A percentile compares a stretch with the other conserved stretches of the same genome.
Conservation (phyloP, 2,329 filamentous ascomycete species). For the Colletotrichum agaves region DNA sequence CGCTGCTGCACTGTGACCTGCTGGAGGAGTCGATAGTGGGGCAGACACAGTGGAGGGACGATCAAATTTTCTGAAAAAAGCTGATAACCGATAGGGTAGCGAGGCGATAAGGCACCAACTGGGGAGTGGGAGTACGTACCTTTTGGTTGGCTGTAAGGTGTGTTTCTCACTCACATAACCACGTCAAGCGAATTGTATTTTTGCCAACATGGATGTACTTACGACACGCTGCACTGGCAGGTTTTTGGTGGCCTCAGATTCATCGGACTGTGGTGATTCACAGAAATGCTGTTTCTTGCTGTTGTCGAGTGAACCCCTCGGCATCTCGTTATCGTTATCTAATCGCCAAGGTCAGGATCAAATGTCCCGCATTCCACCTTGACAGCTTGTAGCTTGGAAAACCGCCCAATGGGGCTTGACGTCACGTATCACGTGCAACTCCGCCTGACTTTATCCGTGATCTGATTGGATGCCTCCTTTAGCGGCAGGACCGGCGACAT, state of each 20-base stretch:
- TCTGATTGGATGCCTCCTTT: not conserved
- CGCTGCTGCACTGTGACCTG: not conserved
- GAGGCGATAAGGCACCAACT: slow-evolving; percentile 34
- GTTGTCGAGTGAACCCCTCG: slow-evolving; percentile 6
- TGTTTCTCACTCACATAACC: not conserved
- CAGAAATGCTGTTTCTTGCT: not conserved
- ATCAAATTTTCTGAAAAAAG: slow-evolving; percentile 35
- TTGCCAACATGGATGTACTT: not conserved
- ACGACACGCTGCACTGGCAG: not conserved
- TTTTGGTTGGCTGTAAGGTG: not conserved
- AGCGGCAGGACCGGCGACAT: not conserved
- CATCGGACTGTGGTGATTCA: not conserved
- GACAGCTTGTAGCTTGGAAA: not conserved
- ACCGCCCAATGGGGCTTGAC: slow-evolving; percentile 32
- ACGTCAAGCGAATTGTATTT: slow-evolving; percentile 5
- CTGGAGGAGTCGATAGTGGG: slow-evolving; percentile 11
- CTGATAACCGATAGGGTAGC: slow-evolving; percentile 35
- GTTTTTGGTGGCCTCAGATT: not conserved
- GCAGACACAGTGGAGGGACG: not conserved
- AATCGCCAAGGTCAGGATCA: slow-evolving; percentile 2
- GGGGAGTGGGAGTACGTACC: slow-evolving; percentile 11
- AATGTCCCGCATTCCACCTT: slow-evolving; percentile 5
- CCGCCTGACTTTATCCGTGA: slow-evolving; percentile 18
- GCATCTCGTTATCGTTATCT: slow-evolving; percentile 16
- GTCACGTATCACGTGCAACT: slow-evolving; percentile 29